Evolutionary conservation across 2,329 filamentous ascomycete genomes (phyloP).

Genomic region (Nemania bipapillata): DNA sequence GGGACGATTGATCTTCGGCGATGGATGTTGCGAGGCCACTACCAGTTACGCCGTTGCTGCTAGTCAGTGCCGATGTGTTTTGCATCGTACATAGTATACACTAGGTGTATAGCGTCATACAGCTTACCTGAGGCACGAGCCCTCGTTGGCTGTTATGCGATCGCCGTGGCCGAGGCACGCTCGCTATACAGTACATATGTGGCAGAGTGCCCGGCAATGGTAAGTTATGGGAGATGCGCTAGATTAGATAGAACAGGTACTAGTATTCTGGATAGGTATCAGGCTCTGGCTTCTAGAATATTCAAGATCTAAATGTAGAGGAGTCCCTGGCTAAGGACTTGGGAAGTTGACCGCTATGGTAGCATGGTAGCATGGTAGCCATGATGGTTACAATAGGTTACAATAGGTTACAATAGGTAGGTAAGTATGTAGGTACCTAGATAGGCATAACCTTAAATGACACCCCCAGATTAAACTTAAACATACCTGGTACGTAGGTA

Average conservation of each 20-base stretch:
- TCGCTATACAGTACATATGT: background rate
- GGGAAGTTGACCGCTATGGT: conserved; percentile 27
- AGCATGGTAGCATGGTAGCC: too few species aligned
- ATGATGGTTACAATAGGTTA: too few species aligned
- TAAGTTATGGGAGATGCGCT: conserved; percentile 1
- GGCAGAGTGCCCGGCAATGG: background rate
- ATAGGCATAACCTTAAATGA: conserved; percentile 17
- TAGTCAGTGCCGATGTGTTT: conserved; percentile 17
- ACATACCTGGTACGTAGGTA: too few species aligned
- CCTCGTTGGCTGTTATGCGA: conserved; percentile 8
- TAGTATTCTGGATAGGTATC: background rate
- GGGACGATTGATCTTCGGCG: background rate
- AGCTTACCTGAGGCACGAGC: background rate
- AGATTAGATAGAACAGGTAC: background rate
- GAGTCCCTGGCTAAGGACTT: conserved; percentile 1
- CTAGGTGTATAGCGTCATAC: background rate
- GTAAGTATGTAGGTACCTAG: background rate
- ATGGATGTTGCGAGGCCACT: conserved; percentile 9
- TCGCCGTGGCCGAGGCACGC: conserved; percentile 11
- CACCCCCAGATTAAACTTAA: conserved; percentile 5
- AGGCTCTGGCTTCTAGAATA: conserved; percentile 23
- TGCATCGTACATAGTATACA: background rate
- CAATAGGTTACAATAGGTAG: background rate
- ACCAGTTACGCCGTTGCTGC: conserved; percentile 13
- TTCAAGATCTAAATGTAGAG: conserved; percentile 10